phyloP scores from a whole-genome alignment of 1,284 basidiomycete genomes.

The Irpex lacteus region DNA sequence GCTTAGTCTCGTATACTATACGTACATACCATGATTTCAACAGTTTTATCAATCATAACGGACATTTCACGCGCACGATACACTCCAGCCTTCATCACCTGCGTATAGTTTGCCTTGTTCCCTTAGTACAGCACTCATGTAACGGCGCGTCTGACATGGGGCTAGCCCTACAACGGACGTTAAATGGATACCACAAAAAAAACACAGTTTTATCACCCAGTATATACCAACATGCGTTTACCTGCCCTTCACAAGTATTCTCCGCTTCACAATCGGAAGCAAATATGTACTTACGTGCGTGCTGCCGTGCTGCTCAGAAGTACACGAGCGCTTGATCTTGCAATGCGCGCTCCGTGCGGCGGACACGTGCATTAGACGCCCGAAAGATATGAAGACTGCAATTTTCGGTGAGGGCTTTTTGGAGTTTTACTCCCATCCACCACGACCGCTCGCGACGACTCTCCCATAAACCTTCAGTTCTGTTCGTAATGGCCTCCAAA shows the following conservation, averaged over 20 bases:
- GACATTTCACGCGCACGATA: too few relatives aligned
- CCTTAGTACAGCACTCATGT: too few relatives aligned
- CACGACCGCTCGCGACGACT: background rate
- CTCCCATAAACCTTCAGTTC: slow-evolving; percentile 6
- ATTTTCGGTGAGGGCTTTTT: slow-evolving; percentile 1
- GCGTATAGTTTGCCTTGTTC: too few relatives aligned
- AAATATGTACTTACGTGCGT: background rate
- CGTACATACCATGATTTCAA: background rate
- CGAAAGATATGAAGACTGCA: background rate
- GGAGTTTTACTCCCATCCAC: slow-evolving; percentile 23
- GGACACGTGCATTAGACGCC: slow-evolving; percentile 4
- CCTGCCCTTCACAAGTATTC: background rate
- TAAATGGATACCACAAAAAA: too few relatives aligned
- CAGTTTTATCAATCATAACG: too few relatives aligned
- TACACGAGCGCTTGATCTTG: background rate
- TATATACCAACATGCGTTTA: background rate
- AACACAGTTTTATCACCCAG: background rate
- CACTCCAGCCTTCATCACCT: too few relatives aligned
- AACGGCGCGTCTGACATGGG: too few relatives aligned
- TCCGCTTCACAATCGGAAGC: background rate
- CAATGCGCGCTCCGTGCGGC: background rate
- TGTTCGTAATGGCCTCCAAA: slow-evolving; percentile 23
- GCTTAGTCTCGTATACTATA: background rate
- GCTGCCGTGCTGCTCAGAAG: background rate
- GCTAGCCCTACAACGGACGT: too few relatives aligned